These are phyloP conservation scores for Claviceps digitariae DNA, from an alignment of 2,329 filamentous ascomycete genomes.

Conservation along the genomic window DNA sequence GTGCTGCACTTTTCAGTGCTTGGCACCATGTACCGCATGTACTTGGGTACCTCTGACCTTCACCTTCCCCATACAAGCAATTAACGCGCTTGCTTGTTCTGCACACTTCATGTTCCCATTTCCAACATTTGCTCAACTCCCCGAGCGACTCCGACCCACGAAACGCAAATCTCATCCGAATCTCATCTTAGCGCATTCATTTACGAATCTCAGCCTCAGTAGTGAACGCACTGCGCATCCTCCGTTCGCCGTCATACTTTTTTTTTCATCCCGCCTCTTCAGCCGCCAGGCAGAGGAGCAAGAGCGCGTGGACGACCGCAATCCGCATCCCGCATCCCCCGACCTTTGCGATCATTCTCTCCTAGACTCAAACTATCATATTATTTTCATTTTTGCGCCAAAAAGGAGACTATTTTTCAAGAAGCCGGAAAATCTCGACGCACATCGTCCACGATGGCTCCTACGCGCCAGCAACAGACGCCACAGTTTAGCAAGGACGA, in stretches of 20 bases:
- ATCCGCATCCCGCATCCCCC: not conserved
- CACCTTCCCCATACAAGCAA: slow-evolving; percentile 6
- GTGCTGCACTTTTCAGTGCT: not conserved
- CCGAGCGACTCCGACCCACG: not conserved
- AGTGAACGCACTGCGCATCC: not conserved
- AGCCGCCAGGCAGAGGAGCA: not conserved
- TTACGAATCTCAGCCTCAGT: not conserved
- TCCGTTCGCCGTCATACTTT: not conserved
- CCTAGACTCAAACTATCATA: not conserved
- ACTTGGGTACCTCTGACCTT: not conserved
- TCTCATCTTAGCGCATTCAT: not conserved
- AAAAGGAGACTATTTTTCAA: not conserved
- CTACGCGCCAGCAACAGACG: slow-evolving; percentile 27
- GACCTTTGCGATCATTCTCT: not conserved
- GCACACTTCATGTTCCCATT: not conserved
- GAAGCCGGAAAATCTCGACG: not conserved
- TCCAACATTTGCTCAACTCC: not conserved
- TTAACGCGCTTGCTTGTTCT: slow-evolving; percentile 5
- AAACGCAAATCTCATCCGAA: not conserved
- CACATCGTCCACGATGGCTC: slow-evolving; percentile 22
- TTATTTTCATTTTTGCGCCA: too few relatives aligned
- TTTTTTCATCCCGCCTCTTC: not conserved
- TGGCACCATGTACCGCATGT: not conserved
- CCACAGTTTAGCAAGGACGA: slow-evolving; percentile 63
- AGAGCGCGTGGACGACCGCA: not conserved